Conservation (phyloP, 208 protist species). For the Crithidia acanthocephali region DNA sequence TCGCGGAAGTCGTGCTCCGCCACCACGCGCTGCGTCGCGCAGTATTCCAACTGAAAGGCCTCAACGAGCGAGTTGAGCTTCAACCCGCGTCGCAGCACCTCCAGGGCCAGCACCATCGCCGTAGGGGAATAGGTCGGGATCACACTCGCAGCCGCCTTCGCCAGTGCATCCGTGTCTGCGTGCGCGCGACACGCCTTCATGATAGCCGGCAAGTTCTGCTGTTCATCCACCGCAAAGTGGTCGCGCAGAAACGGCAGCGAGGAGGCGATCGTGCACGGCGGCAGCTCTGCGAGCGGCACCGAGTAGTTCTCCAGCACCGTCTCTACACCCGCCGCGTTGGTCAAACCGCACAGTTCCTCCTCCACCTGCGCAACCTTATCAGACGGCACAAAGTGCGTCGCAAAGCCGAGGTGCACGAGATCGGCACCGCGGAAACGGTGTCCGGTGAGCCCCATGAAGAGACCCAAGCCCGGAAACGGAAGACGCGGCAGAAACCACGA, state of each 20-base stretch:
- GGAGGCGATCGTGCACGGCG: constrained; percentile 47
- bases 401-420: constrained; percentile 69
- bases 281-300: constrained; percentile 30
- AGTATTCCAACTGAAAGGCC: constrained; percentile 69
- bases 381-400: constrained; percentile 81
- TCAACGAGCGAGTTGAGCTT: constrained; percentile 45
- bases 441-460: constrained; percentile 84
- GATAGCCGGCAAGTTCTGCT: constrained; percentile 52
- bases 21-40: constrained; percentile 44
- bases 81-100: constrained; percentile 53
- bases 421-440: constrained; percentile 76
- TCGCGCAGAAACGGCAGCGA: constrained; percentile 39
- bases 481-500: constrained; percentile 76
- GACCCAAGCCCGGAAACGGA: constrained; percentile 45
- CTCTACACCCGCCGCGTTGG: constrained; percentile 38
- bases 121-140: constrained; percentile 63
- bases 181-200: constrained; percentile 38
- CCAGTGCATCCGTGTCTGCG: constrained; percentile 37
- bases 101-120: constrained; percentile 52
- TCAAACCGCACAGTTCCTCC: constrained; percentile 51
- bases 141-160: constrained; percentile 27
- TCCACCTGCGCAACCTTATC: constrained; percentile 54
- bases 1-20: constrained; percentile 67
- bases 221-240: constrained; percentile 39
- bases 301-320: constrained; percentile 49